Percentiles rank a stretch among this genome's conserved stretches.
These are phyloP conservation scores for Paramecium caudatum DNA, from an alignment of 73 alveolate species.

Conservation along the genomic window DNA sequence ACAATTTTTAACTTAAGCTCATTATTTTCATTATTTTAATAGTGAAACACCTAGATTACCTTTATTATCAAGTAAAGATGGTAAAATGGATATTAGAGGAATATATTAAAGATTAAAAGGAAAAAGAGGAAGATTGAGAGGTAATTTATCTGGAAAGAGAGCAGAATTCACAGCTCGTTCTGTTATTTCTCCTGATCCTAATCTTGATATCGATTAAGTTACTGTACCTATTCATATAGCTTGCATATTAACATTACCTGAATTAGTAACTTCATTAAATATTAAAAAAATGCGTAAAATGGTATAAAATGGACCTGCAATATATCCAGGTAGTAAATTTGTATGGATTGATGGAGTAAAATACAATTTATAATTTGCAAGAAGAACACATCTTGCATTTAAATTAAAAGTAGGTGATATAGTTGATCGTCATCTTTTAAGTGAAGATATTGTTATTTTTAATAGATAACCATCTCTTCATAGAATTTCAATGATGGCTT, in stretches of 20 bases:
- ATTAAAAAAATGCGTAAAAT: conserved; percentile 87
- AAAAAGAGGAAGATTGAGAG: conserved; percentile 98
- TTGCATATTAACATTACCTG: conserved; percentile 97
- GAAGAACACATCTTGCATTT: conserved; percentile 88
- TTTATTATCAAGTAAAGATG: conserved; percentile 9
- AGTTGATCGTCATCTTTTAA: conserved; percentile 97
- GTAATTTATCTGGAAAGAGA: conserved; percentile 99
- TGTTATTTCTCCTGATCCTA: conserved; percentile 99
- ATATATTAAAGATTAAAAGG: conserved; percentile 98
- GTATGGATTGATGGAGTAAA: conserved; percentile 79
- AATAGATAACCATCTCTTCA: conserved; percentile 99
- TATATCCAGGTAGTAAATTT: conserved; percentile 98
- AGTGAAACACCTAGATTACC: conserved; percentile 36
- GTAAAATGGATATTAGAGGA: conserved; percentile 94
- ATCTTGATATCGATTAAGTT: conserved; percentile 96
- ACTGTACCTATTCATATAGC: conserved; percentile 98
- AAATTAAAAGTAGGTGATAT: conserved; percentile 96
- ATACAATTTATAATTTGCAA: conserved; percentile 80
- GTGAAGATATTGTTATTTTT: conserved; percentile 98
- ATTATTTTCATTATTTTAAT: conserved; percentile 62
- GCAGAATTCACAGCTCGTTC: conserved; percentile 99
- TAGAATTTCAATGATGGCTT: conserved; percentile 98
- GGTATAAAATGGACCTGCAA: conserved; percentile 94
- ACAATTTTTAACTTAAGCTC: neutral
- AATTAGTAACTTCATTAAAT: conserved; percentile 91